These are phyloP conservation scores for Thalassiosira livingstoniorum DNA, from an alignment of 352 stramenopile genomes.

Conservation along the genomic window DNA sequence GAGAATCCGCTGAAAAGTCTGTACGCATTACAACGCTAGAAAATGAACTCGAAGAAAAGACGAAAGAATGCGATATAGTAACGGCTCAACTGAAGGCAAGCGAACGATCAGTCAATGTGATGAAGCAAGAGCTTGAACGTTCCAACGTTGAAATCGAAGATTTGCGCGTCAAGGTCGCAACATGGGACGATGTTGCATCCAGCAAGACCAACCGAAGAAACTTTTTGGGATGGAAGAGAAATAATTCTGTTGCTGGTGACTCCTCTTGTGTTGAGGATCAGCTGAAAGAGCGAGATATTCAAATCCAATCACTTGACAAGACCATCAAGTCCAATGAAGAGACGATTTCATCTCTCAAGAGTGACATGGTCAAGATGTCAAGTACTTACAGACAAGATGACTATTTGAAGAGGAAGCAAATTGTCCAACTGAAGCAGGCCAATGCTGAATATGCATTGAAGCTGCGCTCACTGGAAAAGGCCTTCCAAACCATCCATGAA, in stretches of 20 bases:
- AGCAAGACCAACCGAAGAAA: background rate
- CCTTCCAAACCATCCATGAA: constrained; percentile 46
- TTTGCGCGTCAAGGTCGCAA: constrained; percentile 26
- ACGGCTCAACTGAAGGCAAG: constrained; percentile 34
- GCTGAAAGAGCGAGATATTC: constrained; percentile 41
- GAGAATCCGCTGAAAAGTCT: constrained; percentile 30
- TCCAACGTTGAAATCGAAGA: constrained; percentile 39
- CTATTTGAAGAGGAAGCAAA: constrained; percentile 75
- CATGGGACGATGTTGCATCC: background rate
- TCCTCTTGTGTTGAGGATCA: constrained; percentile 32
- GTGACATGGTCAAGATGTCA: constrained; percentile 74
- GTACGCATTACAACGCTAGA: constrained; percentile 39
- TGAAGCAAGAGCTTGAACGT: constrained; percentile 40
- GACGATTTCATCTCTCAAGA: constrained; percentile 30
- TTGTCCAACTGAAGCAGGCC: constrained; percentile 69
- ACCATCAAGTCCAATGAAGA: constrained; percentile 44
- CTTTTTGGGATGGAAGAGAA: constrained; percentile 16
- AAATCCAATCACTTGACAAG: constrained; percentile 43
- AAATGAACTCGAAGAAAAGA: constrained; percentile 38
- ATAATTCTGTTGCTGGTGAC: background rate
- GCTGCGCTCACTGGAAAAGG: constrained; percentile 48
- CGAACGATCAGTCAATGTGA: constrained; percentile 28
- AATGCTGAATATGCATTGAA: constrained; percentile 71
- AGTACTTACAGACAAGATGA: constrained; percentile 72
- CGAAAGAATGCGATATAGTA: constrained; percentile 22